These are phyloP conservation scores for Euphorbia corollata DNA, from an alignment of 441 rosid species.

Conservation along the genomic window DNA sequence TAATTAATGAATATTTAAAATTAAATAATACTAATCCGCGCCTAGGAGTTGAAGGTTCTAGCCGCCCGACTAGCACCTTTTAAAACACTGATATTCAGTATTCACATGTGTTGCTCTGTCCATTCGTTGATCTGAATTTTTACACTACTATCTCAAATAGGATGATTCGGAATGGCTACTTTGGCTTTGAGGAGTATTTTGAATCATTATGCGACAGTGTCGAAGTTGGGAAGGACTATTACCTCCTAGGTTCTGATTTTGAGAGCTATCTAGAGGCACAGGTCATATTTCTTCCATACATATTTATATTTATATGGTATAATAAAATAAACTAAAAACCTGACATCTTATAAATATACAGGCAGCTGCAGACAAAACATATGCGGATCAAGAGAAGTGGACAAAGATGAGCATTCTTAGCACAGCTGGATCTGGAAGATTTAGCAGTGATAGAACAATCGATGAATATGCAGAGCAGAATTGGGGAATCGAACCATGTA, in stretches of 20 bases:
- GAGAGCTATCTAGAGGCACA: slow-evolving; percentile 47
- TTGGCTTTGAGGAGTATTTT: slow-evolving; percentile 38
- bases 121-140: neutral
- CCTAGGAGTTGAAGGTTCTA: too few species aligned
- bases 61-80: too few species aligned
- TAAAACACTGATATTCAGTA: too few species aligned
- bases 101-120: neutral
- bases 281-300: slow-evolving; percentile 23
- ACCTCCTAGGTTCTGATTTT: slow-evolving; percentile 42
- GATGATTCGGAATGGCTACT: slow-evolving; percentile 46
- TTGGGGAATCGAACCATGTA: slow-evolving; percentile 42
- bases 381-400: slow-evolving; percentile 43
- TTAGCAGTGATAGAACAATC: slow-evolving; percentile 46
- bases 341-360: slow-evolving; percentile 19
- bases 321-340: neutral
- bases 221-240: slow-evolving; percentile 33
- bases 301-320: neutral
- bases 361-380: slow-evolving; percentile 49
- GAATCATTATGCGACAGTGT: slow-evolving; percentile 38
- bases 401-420: slow-evolving; percentile 43
- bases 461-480: slow-evolving; percentile 40
- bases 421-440: slow-evolving; percentile 44
- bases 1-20: too few species aligned
- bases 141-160: slow-evolving; percentile 14
- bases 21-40: too few species aligned